Evolutionary conservation across 208 protist genomes (phyloP).

Genomic region (Endotrypanum monterogeii): DNA sequence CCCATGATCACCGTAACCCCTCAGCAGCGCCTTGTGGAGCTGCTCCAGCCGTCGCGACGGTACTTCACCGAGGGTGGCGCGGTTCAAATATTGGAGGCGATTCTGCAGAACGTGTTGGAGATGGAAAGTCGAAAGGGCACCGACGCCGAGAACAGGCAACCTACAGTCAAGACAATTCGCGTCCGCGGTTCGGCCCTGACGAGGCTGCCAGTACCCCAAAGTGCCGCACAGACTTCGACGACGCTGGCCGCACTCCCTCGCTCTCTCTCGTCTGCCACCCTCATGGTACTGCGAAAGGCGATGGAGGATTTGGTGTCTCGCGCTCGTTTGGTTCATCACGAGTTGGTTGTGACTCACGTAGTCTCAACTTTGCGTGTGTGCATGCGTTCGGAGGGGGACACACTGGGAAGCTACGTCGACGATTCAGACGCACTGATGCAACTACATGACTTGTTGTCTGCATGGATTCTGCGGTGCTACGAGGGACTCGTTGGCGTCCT

Average conservation of each 20-base stretch:
- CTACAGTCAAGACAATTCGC: slow-evolving; percentile 13
- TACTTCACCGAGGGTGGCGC: slow-evolving; percentile 18
- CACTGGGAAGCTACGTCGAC: slow-evolving; percentile 13
- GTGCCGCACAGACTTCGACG: not conserved
- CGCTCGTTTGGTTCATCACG: slow-evolving; percentile 17
- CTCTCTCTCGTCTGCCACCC: slow-evolving; percentile 11
- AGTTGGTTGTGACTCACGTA: slow-evolving; percentile 24
- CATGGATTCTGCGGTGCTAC: slow-evolving; percentile 25
- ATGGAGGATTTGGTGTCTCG: slow-evolving; percentile 21
- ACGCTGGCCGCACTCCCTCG: slow-evolving; percentile 21
- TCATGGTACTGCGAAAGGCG: slow-evolving; percentile 7
- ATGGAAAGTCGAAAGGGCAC: not conserved
- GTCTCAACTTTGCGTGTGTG: slow-evolving; percentile 18
- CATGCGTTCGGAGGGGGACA: slow-evolving; percentile 1
- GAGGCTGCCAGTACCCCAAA: slow-evolving; percentile 7
- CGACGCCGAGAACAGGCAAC: not conserved
- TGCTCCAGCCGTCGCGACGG: slow-evolving; percentile 26
- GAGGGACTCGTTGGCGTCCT: slow-evolving; percentile 19
- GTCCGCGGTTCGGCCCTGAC: slow-evolving; percentile 27
- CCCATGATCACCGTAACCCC: slow-evolving; percentile 15
- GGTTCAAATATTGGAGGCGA: slow-evolving; percentile 16
- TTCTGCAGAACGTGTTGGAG: slow-evolving; percentile 19
- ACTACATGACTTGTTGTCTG: slow-evolving; percentile 20
- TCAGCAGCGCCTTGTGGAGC: slow-evolving; percentile 26
- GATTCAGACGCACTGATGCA: slow-evolving; percentile 9